Percentiles rank a stretch among this genome's conserved stretches.
phyloP scores from a whole-genome alignment of 805 yeast species.

The Nadsonia fulvescens region DNA sequence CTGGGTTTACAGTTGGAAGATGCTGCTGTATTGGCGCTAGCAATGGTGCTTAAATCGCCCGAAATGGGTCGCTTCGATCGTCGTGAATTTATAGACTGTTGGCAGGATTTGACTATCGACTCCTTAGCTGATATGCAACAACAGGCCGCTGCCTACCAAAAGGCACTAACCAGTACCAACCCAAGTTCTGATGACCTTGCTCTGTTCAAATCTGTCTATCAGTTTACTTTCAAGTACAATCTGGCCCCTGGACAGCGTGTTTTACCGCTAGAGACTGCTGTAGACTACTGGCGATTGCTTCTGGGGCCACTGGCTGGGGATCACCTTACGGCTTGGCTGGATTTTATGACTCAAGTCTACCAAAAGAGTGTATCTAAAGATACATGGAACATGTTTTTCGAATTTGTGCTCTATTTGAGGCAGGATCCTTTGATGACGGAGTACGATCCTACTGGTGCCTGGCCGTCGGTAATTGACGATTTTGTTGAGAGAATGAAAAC shows the following conservation, averaged over 20 bases:
- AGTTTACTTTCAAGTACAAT: conserved; percentile 50
- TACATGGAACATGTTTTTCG: conserved; percentile 69
- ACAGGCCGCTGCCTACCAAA: conserved; percentile 1
- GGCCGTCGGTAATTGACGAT: conserved; percentile 84
- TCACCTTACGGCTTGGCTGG: conserved; percentile 30
- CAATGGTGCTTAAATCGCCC: conserved; percentile 50
- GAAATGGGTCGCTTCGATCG: conserved; percentile 41
- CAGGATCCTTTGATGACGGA: conserved; percentile 32
- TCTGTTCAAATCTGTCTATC: conserved; percentile 43
- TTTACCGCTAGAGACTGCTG: conserved; percentile 41
- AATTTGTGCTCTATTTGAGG: conserved; percentile 34
- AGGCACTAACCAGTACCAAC: conserved; percentile 1
- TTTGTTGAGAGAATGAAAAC: conserved; percentile 66
- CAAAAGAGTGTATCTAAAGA: conserved; percentile 45
- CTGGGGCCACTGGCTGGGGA: conserved; percentile 28
- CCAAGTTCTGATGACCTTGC: conserved; percentile 15
- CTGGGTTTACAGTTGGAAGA: conserved; percentile 62
- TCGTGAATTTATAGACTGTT: conserved; percentile 34
- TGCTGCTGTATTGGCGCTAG: conserved; percentile 46
- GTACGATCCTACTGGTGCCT: conserved; percentile 70
- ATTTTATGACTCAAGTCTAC: conserved; percentile 28
- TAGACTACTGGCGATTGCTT: conserved; percentile 62
- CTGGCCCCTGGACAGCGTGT: conserved; percentile 42
- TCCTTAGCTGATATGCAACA: conserved; percentile 1
- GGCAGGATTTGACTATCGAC: conserved; percentile 25